These are phyloP conservation scores for Linanthus parryae DNA, from an alignment of 148 eudicot genomes.

Conservation along the genomic window DNA sequence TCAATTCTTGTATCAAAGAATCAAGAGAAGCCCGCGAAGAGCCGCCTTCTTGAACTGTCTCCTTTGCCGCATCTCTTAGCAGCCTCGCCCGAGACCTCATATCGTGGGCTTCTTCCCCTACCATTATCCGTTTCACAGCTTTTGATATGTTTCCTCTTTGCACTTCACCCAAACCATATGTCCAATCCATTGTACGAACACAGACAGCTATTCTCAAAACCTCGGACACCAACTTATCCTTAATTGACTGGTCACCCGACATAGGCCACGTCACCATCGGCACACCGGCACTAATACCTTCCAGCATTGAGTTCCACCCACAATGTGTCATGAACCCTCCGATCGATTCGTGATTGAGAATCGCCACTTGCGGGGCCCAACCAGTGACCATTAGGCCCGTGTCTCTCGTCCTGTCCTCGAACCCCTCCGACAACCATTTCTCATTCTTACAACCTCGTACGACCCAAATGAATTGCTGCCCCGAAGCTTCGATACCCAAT, in stretches of 20 bases:
- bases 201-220: conserved; percentile 26
- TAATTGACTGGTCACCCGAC: conserved; percentile 29
- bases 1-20: conserved; percentile 20
- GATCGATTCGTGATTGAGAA: conserved; percentile 18
- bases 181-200: conserved; percentile 16
- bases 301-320: conserved; percentile 34
- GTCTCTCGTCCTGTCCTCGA: conserved; percentile 18
- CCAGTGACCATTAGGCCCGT: conserved; percentile 27
- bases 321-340: conserved; percentile 36
- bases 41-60: conserved; percentile 33
- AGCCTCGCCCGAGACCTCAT: conserved; percentile 22
- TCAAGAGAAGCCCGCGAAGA: conserved; percentile 26
- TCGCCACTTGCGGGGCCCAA: conserved; percentile 32
- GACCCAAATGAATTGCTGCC: conserved; percentile 52
- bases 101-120: conserved; percentile 34
- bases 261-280: conserved; percentile 36
- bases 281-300: conserved; percentile 21
- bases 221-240: conserved; percentile 31
- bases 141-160: conserved; percentile 11
- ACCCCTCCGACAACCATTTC: conserved; percentile 35
- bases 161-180: conserved; percentile 1
- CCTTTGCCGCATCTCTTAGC: conserved; percentile 29
- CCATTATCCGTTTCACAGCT: conserved; percentile 23
- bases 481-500: conserved; percentile 41
- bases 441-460: conserved; percentile 23